Percentiles rank a stretch among this genome's conserved stretches.
These are phyloP conservation scores for Alnus rubra DNA, from an alignment of 306 rosid species.

Conservation along the genomic window DNA sequence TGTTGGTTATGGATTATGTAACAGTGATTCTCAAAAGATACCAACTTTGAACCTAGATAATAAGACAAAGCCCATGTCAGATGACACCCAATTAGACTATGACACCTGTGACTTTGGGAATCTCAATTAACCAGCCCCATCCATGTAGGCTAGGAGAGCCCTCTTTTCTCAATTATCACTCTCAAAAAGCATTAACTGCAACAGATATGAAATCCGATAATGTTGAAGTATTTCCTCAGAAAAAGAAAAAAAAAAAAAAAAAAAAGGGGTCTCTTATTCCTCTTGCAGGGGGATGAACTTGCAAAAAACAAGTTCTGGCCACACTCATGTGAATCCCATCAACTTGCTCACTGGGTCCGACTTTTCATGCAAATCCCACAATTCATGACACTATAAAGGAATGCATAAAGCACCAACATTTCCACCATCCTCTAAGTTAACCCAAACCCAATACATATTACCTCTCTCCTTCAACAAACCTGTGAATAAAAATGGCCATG, in stretches of 20 bases:
- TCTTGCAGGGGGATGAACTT: conserved; percentile 6
- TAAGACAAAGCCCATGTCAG: not conserved
- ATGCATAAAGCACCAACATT: not conserved
- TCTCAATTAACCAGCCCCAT: conserved; percentile 19
- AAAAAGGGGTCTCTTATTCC: no score
- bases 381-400: not conserved
- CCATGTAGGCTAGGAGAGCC: not conserved
- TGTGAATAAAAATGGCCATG: not conserved
- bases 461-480: not conserved
- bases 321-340: conserved; percentile 1
- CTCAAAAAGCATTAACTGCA: not conserved
- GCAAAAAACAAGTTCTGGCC: not conserved
- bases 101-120: conserved; percentile 11
- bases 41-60: conserved; percentile 2
- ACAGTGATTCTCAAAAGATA: not conserved
- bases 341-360: not conserved
- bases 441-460: not conserved
- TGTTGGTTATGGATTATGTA: conserved; percentile 1
- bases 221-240: not conserved
- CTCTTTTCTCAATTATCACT: not conserved
- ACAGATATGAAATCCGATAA: conserved; percentile 8
- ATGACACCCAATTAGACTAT: not conserved
- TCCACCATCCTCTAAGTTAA: not conserved
- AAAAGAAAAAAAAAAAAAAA: not conserved
- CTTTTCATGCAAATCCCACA: not conserved